Evolutionary conservation across 2,329 filamentous ascomycete genomes (phyloP).

Genomic region (Cadophora malorum): DNA sequence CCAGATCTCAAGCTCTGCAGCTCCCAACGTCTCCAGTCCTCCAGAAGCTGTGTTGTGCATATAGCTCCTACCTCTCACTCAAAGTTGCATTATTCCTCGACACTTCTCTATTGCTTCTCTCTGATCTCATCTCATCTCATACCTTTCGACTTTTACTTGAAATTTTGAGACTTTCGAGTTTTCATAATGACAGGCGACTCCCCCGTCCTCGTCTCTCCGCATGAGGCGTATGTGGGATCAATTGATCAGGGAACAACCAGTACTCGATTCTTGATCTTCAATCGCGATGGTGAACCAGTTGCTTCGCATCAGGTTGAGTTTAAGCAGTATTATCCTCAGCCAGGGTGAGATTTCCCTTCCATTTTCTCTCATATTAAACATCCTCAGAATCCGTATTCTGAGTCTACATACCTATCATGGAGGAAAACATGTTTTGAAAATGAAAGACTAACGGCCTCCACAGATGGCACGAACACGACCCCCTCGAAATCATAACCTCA

Average conservation of each 20-base stretch:
- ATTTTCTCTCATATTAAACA: too few species aligned
- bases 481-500: constrained; percentile 73
- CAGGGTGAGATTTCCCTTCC: constrained; percentile 67
- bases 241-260: constrained; percentile 94
- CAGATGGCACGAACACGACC: constrained; percentile 88
- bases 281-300: constrained; percentile 76
- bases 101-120: not conserved
- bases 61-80: not conserved
- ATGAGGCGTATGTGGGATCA: constrained; percentile 58
- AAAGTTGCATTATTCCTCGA: not conserved
- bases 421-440: not conserved
- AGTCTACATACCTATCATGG: not conserved
- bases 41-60: too few species aligned
- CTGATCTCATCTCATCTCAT: too few species aligned
- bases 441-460: not conserved
- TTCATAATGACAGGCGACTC: constrained; percentile 21
- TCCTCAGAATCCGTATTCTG: too few species aligned
- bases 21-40: too few species aligned
- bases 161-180: too few species aligned
- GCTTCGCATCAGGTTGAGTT: constrained; percentile 89
- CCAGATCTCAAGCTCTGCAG: not conserved
- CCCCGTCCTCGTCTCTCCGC: constrained; percentile 27
- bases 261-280: constrained; percentile 89
- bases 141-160: too few species aligned
- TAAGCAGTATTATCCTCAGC: constrained; percentile 82